Base-by-base conservation (phyloP, 495 filamentous ascomycete genomes). In the Xylaria flabelliformis region DNA sequence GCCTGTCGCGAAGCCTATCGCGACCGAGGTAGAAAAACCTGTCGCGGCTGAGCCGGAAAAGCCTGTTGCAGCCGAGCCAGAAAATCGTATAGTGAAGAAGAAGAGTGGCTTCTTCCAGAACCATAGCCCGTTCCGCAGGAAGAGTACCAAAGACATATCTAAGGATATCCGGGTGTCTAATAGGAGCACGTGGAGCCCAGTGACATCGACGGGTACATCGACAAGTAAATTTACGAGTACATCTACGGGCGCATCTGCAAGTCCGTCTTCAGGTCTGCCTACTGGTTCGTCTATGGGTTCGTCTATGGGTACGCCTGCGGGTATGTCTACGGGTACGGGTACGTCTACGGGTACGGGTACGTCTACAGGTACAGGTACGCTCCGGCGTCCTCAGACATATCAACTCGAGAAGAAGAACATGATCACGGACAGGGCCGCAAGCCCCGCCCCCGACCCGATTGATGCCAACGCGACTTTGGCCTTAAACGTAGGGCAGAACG, bases 401-500 rank as follows among this genome's bases (percentile, higher is more conserved):
- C 36, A 48, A 10, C 24, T 34, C 8, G 74, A 76, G 42, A 66
- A 75, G 3, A 74, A 79, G 64, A 85, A 79, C 76, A 65, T 83
- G 19, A 75, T 82, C 51, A 68, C 82, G 42, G 81, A 87, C 46
- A 83, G 81, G 70, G 84, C 80, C 36, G 79, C 76, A 61, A 85
- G 91, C 76, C 93, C 94, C 1, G 97, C 98, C 64, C 96, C 94
- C 2, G 97, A 99, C 64, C 96, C 94, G 3, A 94, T 95, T 39
- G 95, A 97, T 79, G 95, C 97, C 44, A 89, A 95, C 48, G 93
- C 97, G 58, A 97, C 92, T 80, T 91, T 98, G 77, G 95, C 97
- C 59, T 86, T 99, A n/a, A 97, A 97, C 79, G 89, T 99, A 21
- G 97, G 97, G 9, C 91, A 94, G 76, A 99, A 98, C 75, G 94